Evolutionary conservation across 805 yeast species (phyloP), one percentile per base, ranked within the genome.

Genomic region (Lachancea sp.): DNA sequence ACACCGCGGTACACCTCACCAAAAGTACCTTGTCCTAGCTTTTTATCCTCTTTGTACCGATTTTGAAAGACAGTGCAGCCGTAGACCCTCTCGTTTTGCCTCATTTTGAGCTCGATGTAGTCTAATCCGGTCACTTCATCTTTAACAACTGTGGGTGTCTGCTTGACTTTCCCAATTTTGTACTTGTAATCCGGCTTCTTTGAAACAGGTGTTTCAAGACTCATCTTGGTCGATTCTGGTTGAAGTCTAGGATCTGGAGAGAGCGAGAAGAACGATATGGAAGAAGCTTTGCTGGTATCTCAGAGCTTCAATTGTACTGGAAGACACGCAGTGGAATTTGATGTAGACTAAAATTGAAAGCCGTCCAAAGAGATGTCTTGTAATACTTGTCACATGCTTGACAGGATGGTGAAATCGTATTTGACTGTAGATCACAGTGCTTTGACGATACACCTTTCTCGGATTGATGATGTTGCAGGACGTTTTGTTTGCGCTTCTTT

Each of bases 1-100:
- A 59, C 66, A 3, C 95, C 98, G 57, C 84, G 85, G 56, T 82
- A 82, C 2, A 91, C 99, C 42, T 88, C 87, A 22, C 95, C 95
- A 65, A 85, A 85, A 0, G 95, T 83, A n/a, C 95, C 95, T 55
- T 84, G 85, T 0, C 95, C 95, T 12, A 85, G 69, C 57, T 77
- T 74, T 42, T 70, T 65, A n/a, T 63, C 66, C 36, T 58, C 66
- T 38, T 50, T 58, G 33, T 63, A 63, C 49, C 57, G 62, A 13
- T 51, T 53, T 9, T 46, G 45, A 40, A 63, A 63, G 13, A 41
- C 52, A 13, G 68, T 62, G 26, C 62, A 60, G 2, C 68, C 68
- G 39, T 62, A 62, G 3, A 63, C 57, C 36, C 46, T 52, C 36
- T 60, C 65, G 39, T 53, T 52, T 3, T 48, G 44, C 38, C 62